These are phyloP conservation scores for Saturnispora bothae DNA, from an alignment of 805 yeast genomes.

Conservation along the genomic window DNA sequence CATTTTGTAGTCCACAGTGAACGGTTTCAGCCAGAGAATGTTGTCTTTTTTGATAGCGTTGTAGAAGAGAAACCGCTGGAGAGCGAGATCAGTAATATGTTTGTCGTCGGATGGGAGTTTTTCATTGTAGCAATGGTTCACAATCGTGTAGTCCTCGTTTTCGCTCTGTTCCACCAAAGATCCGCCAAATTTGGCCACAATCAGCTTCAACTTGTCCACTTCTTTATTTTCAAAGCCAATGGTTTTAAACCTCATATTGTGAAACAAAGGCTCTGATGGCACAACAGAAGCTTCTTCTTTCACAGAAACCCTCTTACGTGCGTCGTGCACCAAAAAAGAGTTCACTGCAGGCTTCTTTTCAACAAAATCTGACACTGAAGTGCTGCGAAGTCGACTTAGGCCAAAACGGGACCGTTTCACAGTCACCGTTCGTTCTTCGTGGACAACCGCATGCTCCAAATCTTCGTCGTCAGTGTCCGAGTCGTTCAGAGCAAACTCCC, in stretches of 20 bases:
- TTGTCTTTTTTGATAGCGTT: conserved; percentile 13
- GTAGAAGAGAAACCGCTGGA: conserved; percentile 22
- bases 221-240: conserved; percentile 16
- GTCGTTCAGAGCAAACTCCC: not conserved
- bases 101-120: not conserved
- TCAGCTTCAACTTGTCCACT: conserved; percentile 15
- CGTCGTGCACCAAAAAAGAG: not conserved
- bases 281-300: not conserved
- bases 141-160: conserved; percentile 13
- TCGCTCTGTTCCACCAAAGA: not conserved
- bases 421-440: not conserved
- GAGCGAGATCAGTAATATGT: conserved; percentile 21
- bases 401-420: too few species aligned
- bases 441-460: not conserved
- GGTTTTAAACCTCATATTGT: conserved; percentile 13
- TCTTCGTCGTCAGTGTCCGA: conserved; percentile 13
- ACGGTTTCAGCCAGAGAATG: conserved; percentile 19
- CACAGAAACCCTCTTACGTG: not conserved
- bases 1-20: not conserved
- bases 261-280: conserved; percentile 11
- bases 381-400: too few species aligned
- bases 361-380: too few species aligned
- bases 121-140: conserved; percentile 14
- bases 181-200: conserved; percentile 21
- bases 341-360: not conserved